Evolutionary conservation across 192 early-diverging fungal genomes (phyloP).

Genomic region (Rhizophagus sp.): DNA sequence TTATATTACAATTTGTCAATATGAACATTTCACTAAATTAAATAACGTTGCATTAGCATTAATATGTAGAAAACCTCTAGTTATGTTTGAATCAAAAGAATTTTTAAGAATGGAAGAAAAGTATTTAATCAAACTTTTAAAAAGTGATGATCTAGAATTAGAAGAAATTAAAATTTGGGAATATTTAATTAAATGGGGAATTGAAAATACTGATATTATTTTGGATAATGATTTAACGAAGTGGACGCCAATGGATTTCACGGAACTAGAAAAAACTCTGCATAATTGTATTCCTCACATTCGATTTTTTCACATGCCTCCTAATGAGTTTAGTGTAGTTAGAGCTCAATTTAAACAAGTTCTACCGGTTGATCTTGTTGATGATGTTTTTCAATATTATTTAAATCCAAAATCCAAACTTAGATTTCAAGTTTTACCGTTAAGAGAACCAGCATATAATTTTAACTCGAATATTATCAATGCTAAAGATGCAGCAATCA

Average conservation of each 20-base stretch:
- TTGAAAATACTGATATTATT: neutral
- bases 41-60: neutral
- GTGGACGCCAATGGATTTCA: neutral
- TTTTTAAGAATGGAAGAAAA: conserved; percentile 1
- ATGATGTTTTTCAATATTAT: neutral
- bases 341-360: no score
- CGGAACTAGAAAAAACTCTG: neutral
- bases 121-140: neutral
- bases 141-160: conserved; percentile 5
- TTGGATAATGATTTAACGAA: neutral
- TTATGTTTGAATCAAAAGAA: conserved; percentile 4
- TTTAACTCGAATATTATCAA: neutral
- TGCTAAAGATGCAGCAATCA: neutral
- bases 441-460: neutral
- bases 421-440: neutral
- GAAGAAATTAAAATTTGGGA: conserved; percentile 18
- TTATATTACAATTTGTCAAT: neutral
- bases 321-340: no score
- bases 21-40: neutral
- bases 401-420: neutral
- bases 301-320: neutral
- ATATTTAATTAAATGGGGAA: conserved; percentile 21
- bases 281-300: neutral
- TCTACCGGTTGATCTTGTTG: neutral
- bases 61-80: neutral